Base-by-base conservation (phyloP, 345 rosid species). In the Eucalyptus polyanthemos region DNA sequence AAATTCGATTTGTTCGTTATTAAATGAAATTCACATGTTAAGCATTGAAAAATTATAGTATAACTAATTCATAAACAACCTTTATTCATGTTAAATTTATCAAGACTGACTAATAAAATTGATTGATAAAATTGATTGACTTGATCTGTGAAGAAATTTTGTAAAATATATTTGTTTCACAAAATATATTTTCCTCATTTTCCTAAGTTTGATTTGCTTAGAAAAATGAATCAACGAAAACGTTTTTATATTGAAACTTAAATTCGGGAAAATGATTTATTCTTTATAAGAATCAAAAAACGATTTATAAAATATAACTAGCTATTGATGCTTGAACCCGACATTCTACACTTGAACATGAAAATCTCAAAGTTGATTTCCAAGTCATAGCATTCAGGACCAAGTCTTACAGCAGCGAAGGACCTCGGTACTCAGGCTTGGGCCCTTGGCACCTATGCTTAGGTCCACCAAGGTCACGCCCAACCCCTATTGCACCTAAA, bases 381-480 rank as follows among this genome's bases (percentile, higher is more conserved):
- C 58, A 53, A 53, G 25, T 53, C 58, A 21, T 21, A 53, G 11
- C 5, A 0, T 53, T 53, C 11, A 53, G 1, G 58, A 21, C 11
- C 25, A 53, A 53, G 11, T 53, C 58, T 53, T 53, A 8, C 2
- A 1, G 2, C 0, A 0, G 58, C 58, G 1, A 19, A 19, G 58
- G 58, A 53, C 25, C 25, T 0, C 25, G 5, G 2, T 0, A 53
- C 58, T 53, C 2, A 8, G 0, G 58, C 25, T 53, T 8, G 58
- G 58, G 58, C 58, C 58, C 58, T 8, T 53, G 9, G 58, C 58
- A 53, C 24, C 10, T 53, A 53, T 53, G 56, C 56, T 53, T 19
- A 9, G 56, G 56, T 8, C 24, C 56, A 53, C 24, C 4, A 53
- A 53, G 24, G 56, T 53, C 0, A 8, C 5, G 56, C 56, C 56